Conservation (phyloP, 2,329 filamentous ascomycete species). For the Pleurostoma richardsiae region DNA sequence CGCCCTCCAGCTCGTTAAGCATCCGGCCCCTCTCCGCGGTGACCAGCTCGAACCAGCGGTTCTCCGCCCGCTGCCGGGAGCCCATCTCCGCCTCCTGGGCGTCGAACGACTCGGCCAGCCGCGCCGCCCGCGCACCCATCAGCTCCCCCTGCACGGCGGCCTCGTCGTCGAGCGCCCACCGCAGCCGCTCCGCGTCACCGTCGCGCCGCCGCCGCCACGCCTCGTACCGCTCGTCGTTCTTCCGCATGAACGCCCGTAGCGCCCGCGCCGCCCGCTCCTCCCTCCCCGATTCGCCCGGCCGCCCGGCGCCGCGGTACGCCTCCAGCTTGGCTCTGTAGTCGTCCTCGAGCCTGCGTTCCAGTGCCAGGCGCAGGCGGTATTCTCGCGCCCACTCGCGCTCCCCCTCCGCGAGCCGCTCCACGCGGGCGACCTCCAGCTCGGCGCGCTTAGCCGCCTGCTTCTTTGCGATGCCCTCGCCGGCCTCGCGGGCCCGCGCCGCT, state of each 20-base stretch:
- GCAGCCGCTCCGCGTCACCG: slow-evolving; percentile 30
- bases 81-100: slow-evolving; percentile 23
- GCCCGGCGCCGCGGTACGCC: slow-evolving; percentile 30
- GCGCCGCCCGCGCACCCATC: slow-evolving; percentile 30
- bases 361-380: slow-evolving; percentile 29
- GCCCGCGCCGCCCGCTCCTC: slow-evolving; percentile 13
- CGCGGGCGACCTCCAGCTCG: slow-evolving; percentile 16
- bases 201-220: slow-evolving; percentile 35
- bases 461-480: slow-evolving; percentile 21
- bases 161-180: slow-evolving; percentile 30
- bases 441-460: slow-evolving; percentile 26
- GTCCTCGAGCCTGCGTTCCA: slow-evolving; percentile 37
- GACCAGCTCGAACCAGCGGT: slow-evolving; percentile 40
- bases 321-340: slow-evolving; percentile 33
- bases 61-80: slow-evolving; percentile 34
- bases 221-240: slow-evolving; percentile 34
- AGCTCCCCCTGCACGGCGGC: slow-evolving; percentile 33
- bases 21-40: slow-evolving; percentile 36
- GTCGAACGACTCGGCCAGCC: slow-evolving; percentile 17
- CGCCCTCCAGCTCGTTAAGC: slow-evolving; percentile 32
- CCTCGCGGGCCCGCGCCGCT: slow-evolving; percentile 12
- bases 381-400: slow-evolving; percentile 32
- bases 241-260: slow-evolving; percentile 26
- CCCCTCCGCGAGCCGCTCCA: slow-evolving; percentile 22
- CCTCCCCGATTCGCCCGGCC: slow-evolving; percentile 20